These are phyloP conservation scores for Amaranthus tricolor DNA, from an alignment of 179 eudicot genomes.

Conservation along the genomic window DNA sequence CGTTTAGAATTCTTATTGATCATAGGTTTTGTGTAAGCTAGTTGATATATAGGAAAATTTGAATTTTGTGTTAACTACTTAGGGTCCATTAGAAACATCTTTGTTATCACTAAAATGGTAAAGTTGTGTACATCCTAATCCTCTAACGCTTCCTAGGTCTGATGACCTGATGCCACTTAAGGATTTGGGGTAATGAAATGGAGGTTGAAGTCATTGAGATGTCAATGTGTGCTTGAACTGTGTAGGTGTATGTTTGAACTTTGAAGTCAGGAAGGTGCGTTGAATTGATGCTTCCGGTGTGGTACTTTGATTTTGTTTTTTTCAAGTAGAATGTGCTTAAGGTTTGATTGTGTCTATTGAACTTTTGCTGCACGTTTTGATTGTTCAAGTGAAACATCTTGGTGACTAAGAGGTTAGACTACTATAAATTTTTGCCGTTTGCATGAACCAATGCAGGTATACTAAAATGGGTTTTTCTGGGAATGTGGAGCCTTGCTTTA, in stretches of 20 bases:
- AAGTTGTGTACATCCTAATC: too few species aligned
- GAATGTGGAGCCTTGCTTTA: conserved; percentile 89
- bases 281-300: background rate
- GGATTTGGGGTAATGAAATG: background rate
- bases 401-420: background rate
- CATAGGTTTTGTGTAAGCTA: background rate
- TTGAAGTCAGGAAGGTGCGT: background rate
- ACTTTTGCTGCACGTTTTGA: background rate
- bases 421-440: conserved; percentile 9
- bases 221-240: background rate
- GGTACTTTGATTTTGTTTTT: background rate
- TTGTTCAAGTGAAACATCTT: too few species aligned
- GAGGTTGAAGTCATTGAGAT: background rate
- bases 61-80: too few species aligned
- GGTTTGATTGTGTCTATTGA: background rate
- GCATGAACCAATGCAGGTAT: conserved; percentile 52
- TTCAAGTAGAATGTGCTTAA: background rate
- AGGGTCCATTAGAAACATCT: too few species aligned
- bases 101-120: too few species aligned
- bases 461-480: conserved; percentile 99
- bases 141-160: too few species aligned
- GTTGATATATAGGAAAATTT: too few species aligned
- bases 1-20: background rate
- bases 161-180: background rate
- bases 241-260: background rate